Conservation (phyloP, 768 basidiomycete species). For the Amyloporia xantha region DNA sequence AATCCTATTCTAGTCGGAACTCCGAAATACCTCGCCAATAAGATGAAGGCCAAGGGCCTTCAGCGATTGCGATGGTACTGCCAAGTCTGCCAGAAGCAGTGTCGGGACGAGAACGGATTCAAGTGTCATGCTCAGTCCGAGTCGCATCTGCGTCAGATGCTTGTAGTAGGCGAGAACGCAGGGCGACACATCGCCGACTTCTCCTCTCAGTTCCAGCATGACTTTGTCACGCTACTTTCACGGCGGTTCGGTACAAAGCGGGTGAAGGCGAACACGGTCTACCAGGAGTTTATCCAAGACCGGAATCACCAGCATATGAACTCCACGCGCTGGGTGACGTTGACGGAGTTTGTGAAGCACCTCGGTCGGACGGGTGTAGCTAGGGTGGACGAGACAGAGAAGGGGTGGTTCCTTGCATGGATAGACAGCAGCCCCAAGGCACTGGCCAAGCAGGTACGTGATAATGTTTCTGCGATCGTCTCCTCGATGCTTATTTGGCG, state of each 20-base stretch:
- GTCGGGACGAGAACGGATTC: slow-evolving; percentile 98
- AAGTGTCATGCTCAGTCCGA: slow-evolving; percentile 90
- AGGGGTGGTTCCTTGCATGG: slow-evolving; percentile 97
- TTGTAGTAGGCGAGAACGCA: slow-evolving; percentile 92
- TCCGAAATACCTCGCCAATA: slow-evolving; percentile 86
- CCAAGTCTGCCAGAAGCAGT: slow-evolving; percentile 99
- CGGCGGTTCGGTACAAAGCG: slow-evolving; percentile 94
- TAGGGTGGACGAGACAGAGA: slow-evolving; percentile 96
- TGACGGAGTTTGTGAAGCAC: slow-evolving; percentile 92
- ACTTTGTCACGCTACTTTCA: slow-evolving; percentile 87
- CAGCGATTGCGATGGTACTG: slow-evolving; percentile 98
- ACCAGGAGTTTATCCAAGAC: slow-evolving; percentile 96
- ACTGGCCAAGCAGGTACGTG: slow-evolving; percentile 74
- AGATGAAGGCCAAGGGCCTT: slow-evolving; percentile 96
- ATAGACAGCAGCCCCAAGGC: slow-evolving; percentile 95
- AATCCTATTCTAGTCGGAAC: slow-evolving; percentile 56
- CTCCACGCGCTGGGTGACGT: slow-evolving; percentile 93
- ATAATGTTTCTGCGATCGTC: background rate
- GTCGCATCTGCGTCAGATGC: slow-evolving; percentile 92
- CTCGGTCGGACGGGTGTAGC: slow-evolving; percentile 82
- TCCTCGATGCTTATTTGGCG: background rate
- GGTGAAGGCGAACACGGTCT: slow-evolving; percentile 90
- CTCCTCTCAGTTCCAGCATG: slow-evolving; percentile 81
- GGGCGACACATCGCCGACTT: slow-evolving; percentile 89
- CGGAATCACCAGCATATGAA: slow-evolving; percentile 98